Percentiles rank a stretch among this genome's conserved stretches.
These are phyloP conservation scores for Aureobasidium sp. DNA, from an alignment of 2,329 filamentous ascomycete genomes.

Conservation along the genomic window DNA sequence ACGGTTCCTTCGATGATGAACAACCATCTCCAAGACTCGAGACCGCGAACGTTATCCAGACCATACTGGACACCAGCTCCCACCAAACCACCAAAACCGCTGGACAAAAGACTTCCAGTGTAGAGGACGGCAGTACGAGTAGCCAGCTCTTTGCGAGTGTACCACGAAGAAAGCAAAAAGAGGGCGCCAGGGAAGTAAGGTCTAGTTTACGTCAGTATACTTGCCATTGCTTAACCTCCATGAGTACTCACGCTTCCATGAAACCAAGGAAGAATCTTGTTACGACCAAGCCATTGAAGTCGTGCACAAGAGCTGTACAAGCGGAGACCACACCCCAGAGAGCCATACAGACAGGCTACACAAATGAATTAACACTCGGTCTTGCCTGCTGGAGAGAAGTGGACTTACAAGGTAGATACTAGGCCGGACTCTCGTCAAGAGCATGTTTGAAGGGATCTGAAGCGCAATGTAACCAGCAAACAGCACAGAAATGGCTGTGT, in stretches of 20 bases:
- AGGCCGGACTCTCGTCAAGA: conserved; percentile 33
- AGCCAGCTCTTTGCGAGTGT: conserved; percentile 33
- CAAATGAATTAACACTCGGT: too few relatives aligned
- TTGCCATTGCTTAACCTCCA: background rate
- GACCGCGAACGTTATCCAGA: conserved; percentile 34
- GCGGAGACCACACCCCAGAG: conserved; percentile 47
- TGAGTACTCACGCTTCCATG: conserved; percentile 37
- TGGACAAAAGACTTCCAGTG: conserved; percentile 34
- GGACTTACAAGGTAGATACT: conserved; percentile 25
- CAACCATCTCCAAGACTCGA: conserved; percentile 38
- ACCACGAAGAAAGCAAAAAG: conserved; percentile 32
- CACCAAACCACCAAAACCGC: conserved; percentile 37
- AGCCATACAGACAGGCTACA: conserved; percentile 40
- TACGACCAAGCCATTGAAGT: conserved; percentile 43
- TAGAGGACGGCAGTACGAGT: conserved; percentile 34
- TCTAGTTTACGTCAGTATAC: background rate
- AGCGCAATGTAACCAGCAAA: conserved; percentile 53
- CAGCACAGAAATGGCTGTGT: conserved; percentile 48
- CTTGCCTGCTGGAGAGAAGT: conserved; percentile 41
- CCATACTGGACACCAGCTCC: conserved; percentile 31
- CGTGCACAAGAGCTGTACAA: conserved; percentile 45
- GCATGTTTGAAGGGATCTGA: conserved; percentile 49
- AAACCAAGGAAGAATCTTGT: conserved; percentile 51
- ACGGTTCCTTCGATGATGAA: conserved; percentile 31
- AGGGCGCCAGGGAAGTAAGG: conserved; percentile 21